Conservation (phyloP, 148 eudicot genomes). For the Oxyria digyna region DNA sequence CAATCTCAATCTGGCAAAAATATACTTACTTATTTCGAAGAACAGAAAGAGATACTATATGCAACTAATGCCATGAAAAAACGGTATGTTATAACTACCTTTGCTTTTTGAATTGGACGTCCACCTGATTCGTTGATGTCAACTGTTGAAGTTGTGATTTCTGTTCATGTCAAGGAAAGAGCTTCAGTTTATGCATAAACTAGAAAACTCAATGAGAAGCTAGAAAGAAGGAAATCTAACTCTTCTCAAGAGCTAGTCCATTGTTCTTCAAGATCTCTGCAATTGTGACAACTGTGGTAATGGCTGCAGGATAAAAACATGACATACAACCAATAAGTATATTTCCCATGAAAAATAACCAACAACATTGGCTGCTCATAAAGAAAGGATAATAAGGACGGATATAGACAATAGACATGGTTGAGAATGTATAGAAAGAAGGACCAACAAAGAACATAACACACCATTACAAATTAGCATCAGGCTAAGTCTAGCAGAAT, state of each 20-base stretch:
- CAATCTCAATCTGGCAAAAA: constrained; percentile 50
- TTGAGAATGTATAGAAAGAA: neutral
- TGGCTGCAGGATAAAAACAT: constrained; percentile 36
- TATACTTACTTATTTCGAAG: neutral
- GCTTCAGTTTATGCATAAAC: neutral
- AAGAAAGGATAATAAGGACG: too few relatives aligned
- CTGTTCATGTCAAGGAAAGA: constrained; percentile 14
- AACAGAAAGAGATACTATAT: neutral
- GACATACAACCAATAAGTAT: neutral
- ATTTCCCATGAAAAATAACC: too few relatives aligned
- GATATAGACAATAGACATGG: too few relatives aligned
- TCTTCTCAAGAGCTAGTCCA: constrained; percentile 57
- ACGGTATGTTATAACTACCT: constrained; percentile 21
- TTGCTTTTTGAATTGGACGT: constrained; percentile 59
- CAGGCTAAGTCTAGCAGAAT: too few relatives aligned
- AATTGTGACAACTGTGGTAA: constrained; percentile 59
- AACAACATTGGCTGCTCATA: too few relatives aligned
- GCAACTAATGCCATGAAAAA: neutral
- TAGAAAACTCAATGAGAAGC: neutral
- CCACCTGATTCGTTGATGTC: constrained; percentile 62
- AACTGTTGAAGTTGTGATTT: constrained; percentile 52
- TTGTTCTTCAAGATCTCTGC: constrained; percentile 73
- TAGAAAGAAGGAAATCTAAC: constrained; percentile 20
- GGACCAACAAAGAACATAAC: neutral
- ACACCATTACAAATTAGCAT: too few relatives aligned